A percentile compares a stretch with the other conserved stretches of the same genome.
These are phyloP conservation scores for Coemansia sp. DNA, from an alignment of 192 early-diverging fungal genomes.

Conservation along the genomic window DNA sequence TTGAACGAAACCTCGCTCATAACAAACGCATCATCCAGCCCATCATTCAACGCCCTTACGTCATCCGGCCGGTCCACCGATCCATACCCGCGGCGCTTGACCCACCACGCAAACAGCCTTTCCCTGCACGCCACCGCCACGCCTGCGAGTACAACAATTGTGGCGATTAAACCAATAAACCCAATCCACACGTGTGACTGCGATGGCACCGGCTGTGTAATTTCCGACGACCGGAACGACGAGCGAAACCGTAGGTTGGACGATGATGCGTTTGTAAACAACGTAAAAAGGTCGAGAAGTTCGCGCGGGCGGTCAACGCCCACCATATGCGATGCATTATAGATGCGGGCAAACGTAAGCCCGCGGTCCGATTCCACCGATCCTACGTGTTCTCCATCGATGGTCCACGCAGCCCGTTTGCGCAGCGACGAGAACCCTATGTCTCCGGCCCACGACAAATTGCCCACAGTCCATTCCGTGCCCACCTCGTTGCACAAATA, in stretches of 20 bases:
- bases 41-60: constrained; percentile 3
- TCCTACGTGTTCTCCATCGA: constrained; percentile 51
- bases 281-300: constrained; percentile 59
- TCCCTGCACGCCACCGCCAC: constrained; percentile 21
- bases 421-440: constrained; percentile 45
- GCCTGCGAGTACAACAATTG: background rate
- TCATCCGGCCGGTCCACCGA: background rate
- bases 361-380: constrained; percentile 55
- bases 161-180: background rate
- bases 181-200: constrained; percentile 20
- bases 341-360: constrained; percentile 59
- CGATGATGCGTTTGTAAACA: constrained; percentile 48
- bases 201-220: background rate
- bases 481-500: constrained; percentile 72
- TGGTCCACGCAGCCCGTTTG: constrained; percentile 47
- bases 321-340: constrained; percentile 70
- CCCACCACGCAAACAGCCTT: constrained; percentile 36
- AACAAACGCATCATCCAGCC: constrained; percentile 36
- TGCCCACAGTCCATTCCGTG: constrained; percentile 58
- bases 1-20: constrained; percentile 44
- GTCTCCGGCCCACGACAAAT: constrained; percentile 60
- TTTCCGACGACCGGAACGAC: constrained; percentile 18
- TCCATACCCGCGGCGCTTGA: background rate
- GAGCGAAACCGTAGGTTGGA: constrained; percentile 39
- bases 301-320: constrained; percentile 63